Base-by-base conservation (phyloP, 805 yeast species). In the Clavispora asparagi region DNA sequence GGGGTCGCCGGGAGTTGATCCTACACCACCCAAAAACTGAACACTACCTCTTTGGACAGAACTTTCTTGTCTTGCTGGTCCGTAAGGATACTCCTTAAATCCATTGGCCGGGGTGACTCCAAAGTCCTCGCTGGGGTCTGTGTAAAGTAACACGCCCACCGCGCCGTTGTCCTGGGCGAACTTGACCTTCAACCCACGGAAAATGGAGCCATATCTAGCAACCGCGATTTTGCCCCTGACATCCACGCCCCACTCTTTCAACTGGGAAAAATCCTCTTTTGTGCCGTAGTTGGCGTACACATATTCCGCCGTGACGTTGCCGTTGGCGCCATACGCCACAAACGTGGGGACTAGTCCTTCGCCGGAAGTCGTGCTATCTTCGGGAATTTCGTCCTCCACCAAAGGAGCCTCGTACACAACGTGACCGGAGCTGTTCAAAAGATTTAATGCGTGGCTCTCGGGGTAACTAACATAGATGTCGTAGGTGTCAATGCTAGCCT, bases 71-170 rank as follows among this genome's bases (percentile, higher is more conserved):
- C 88, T 73, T 1, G 88, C 86, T 3, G 82, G 81, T 0, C 90
- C 90, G 5, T 71, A 48, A 0, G 91, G 90, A 54, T 77, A 84
- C 43, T 76, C 68, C 50, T 71, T 59, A 57, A 64, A 81, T 0
- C 87, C 87, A 54, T 83, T 74, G 2, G 67, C 70, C 1, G 68
- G 71, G 0, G 85, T 81, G 39, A 78, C 63, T n/a, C 70, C 68
- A 8, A 73, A 73, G 60, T 84, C 89, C 54, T 83, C 87, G 46
- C 63, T 73, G 8, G 91, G 89, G 53, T 86, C 94, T 1, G 85
- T 69, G 60, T 81, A 86, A 23, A 83, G 53, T 30, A 83, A 61
- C 2, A 80, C 85, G 13, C 84, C 90, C 28, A 70, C 55, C 6
- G 87, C 87, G 1, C 90, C 90, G 44, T 68, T 55, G 2, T 69